phyloP scores from a whole-genome alignment of 2,329 filamentous ascomycete genomes.

The Claviceps purpurea region DNA sequence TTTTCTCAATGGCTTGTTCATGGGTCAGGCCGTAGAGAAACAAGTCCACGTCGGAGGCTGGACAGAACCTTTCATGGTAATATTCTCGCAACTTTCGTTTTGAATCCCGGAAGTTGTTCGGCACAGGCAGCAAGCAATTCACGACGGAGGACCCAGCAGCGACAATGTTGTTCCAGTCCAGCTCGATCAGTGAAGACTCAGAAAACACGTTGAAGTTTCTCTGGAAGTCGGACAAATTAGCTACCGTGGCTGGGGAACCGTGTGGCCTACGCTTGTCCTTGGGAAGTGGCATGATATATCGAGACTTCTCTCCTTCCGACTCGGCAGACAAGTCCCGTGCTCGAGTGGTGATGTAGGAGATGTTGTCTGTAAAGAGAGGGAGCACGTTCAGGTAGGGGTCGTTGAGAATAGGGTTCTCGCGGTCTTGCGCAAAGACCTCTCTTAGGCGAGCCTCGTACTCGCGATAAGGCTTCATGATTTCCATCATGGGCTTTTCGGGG shows the following conservation, averaged over 20 bases:
- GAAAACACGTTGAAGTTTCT: slow-evolving; percentile 73
- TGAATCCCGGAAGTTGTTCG: slow-evolving; percentile 43
- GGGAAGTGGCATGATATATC: slow-evolving; percentile 57
- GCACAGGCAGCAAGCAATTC: slow-evolving; percentile 63
- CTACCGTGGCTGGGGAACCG: slow-evolving; percentile 55
- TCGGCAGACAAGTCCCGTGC: slow-evolving; percentile 47
- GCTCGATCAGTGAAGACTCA: slow-evolving; percentile 59
- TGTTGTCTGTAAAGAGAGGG: slow-evolving; percentile 48
- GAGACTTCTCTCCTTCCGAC: slow-evolving; percentile 44
- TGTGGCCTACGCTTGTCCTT: slow-evolving; percentile 46
- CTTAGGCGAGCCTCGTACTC: slow-evolving; percentile 54
- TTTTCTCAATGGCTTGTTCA: slow-evolving; percentile 68
- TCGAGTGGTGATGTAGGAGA: slow-evolving; percentile 44
- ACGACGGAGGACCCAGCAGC: slow-evolving; percentile 71
- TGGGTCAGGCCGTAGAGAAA: slow-evolving; percentile 73
- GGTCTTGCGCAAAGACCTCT: slow-evolving; percentile 55
- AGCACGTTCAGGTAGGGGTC: slow-evolving; percentile 49
- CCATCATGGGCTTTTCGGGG: slow-evolving; percentile 35
- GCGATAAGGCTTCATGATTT: slow-evolving; percentile 53
- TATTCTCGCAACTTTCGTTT: slow-evolving; percentile 56
- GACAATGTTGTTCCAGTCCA: slow-evolving; percentile 74
- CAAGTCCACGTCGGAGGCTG: slow-evolving; percentile 75
- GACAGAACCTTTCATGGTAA: slow-evolving; percentile 70
- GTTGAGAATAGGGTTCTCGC: slow-evolving; percentile 40
- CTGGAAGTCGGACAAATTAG: slow-evolving; percentile 55